Evolutionary conservation across 148 eudicot genomes (phyloP).

Genomic region (Chenopodium suecicum): DNA sequence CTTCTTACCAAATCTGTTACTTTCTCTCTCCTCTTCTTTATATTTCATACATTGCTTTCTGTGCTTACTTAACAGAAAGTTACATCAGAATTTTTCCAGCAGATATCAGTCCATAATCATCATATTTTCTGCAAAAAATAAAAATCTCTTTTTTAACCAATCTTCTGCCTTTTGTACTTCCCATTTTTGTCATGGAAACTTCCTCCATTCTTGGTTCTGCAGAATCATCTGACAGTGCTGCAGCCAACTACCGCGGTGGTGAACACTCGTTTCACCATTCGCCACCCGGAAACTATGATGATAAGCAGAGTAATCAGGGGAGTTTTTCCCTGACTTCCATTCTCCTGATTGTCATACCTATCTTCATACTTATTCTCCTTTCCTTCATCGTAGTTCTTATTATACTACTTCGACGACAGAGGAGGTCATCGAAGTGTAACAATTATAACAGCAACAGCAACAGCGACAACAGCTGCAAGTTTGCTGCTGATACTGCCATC

Average conservation of each 20-base stretch:
- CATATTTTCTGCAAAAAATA: not conserved
- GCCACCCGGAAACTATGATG: not conserved
- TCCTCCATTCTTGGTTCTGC: not conserved
- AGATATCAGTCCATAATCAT: not conserved
- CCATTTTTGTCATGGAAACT: conserved; percentile 15
- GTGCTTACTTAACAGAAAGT: conserved; percentile 11
- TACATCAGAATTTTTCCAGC: not conserved
- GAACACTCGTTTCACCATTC: conserved; percentile 14
- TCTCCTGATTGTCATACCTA: conserved; percentile 56
- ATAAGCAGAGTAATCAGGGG: not conserved
- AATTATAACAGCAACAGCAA: conserved; percentile 23
- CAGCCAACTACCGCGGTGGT: not conserved
- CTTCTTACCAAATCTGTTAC: not conserved
- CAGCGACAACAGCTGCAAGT: conserved; percentile 31
- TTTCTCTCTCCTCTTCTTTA: not conserved
- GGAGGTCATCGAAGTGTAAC: conserved; percentile 32
- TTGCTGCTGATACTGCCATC: conserved; percentile 29
- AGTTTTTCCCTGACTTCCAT: conserved; percentile 33
- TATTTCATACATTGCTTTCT: conserved; percentile 18
- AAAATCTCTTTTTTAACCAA: not conserved
- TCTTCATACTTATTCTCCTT: conserved; percentile 55
- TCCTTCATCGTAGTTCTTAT: conserved; percentile 41
- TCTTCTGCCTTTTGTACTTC: not conserved
- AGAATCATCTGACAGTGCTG: conserved; percentile 24
- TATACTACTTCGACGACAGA: conserved; percentile 55